Evolutionary conservation across 2,329 filamentous ascomycete genomes (phyloP), one percentile per base, ranked within the genome.

Genomic region (Akanthomyces dipterigenus): DNA sequence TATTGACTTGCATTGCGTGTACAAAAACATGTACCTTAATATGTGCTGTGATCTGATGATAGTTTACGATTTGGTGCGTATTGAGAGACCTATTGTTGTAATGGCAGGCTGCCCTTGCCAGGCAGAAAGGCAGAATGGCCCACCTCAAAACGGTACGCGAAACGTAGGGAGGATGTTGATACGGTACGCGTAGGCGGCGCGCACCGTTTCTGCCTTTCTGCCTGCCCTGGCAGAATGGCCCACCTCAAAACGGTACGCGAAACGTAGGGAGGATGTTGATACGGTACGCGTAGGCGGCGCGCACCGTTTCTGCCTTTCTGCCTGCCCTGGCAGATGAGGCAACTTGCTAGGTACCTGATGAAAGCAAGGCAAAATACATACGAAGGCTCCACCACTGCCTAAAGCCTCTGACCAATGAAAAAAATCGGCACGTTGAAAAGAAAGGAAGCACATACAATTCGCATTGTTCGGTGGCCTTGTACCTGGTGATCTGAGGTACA

Each of bases 401-500:
- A 6, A 9, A 24, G 20, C 20, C 0, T n/a, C 34, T 22, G 28
- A 20, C 45, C 45, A 58, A 58, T 58, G 31, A 58, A 18, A 58
- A 58, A 58, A 58, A 48, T 50, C 31, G 34, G 45, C 55, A 49
- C 55, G 6, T 40, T 14, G 18, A 31, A 40, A 22, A 5, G 9
- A 5, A 34, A 36, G 26, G 26, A 26, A 46, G 16, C 36, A 55
- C 31, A 34, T 9, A 20, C 28, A 38, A 48, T 49, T 49, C 14
- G 18, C 42, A 36, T 28, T 26, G 45, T 34, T 31, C 49, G 18
- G 5, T 34, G 36, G n/a, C 7, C 45, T 28, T 50, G 56, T 53
- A 53, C 46, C 56, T 53, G 48, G 45, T 60, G 56, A 60, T 60
- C 48, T 50, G 24, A 51, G 48, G 38, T 60, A 60, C 38, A 34